Evolutionary conservation across 371 early-diverging fungal species (phyloP).

Genomic region (Saksenaea vasiformis): DNA sequence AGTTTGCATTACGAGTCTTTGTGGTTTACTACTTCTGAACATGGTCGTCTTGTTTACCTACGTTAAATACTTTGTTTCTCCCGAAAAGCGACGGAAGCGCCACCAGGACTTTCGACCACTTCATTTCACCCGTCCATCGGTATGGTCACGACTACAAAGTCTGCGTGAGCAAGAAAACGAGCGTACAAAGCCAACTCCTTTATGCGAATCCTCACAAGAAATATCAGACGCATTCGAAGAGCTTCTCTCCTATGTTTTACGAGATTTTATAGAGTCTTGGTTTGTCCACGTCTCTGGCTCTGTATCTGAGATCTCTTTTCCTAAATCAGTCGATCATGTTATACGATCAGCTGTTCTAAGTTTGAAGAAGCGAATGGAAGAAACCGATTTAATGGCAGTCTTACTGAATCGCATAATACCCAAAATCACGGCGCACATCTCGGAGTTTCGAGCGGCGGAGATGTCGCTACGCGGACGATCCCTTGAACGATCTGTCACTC

Average conservation of each 20-base stretch:
- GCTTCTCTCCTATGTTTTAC: constrained; percentile 44
- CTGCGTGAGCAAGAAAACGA: constrained; percentile 17
- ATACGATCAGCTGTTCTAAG: constrained; percentile 42
- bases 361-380: constrained; percentile 41
- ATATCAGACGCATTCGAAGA: constrained; percentile 47
- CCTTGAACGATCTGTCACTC: constrained; percentile 55
- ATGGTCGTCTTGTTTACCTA: constrained; percentile 40
- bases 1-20: not conserved
- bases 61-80: constrained; percentile 39
- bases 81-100: constrained; percentile 11
- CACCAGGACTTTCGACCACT: constrained; percentile 27
- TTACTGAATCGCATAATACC: constrained; percentile 66
- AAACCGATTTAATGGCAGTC: constrained; percentile 62
- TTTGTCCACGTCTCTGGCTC: constrained; percentile 52
- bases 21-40: constrained; percentile 28
- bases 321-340: constrained; percentile 43
- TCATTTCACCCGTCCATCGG: constrained; percentile 17
- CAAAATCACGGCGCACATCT: constrained; percentile 67
- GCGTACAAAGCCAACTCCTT: not conserved
- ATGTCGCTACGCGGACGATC: constrained; percentile 54
- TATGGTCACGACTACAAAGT: constrained; percentile 23
- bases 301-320: constrained; percentile 35
- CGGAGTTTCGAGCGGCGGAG: constrained; percentile 70
- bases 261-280: constrained; percentile 64
- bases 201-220: constrained; percentile 16